A percentile compares a stretch with the other conserved stretches of the same genome.
phyloP scores from a whole-genome alignment of 1,284 basidiomycete genomes.

The Sutorius eximius region DNA sequence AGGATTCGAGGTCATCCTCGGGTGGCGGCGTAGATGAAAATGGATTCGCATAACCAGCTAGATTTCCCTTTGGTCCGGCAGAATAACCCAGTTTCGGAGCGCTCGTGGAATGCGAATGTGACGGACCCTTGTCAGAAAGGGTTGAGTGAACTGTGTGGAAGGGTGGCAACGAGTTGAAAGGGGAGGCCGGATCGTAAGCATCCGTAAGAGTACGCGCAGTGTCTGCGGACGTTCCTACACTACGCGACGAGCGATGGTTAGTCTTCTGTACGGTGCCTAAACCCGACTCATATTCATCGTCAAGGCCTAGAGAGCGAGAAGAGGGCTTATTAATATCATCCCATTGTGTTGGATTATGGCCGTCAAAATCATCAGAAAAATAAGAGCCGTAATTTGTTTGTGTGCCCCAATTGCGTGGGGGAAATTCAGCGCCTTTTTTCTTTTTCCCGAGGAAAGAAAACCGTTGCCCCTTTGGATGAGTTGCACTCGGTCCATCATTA shows the following conservation, averaged over 20 bases:
- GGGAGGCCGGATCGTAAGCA: conserved; percentile 32
- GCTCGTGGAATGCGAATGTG: conserved; percentile 44
- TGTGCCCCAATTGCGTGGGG: conserved; percentile 63
- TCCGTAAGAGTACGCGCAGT: conserved; percentile 18
- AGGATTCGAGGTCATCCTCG: conserved; percentile 19
- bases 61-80: neutral
- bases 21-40: conserved; percentile 27
- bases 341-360: conserved; percentile 8
- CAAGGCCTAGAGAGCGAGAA: conserved; percentile 21
- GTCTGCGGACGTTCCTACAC: conserved; percentile 16
- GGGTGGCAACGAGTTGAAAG: conserved; percentile 37
- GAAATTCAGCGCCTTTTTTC: conserved; percentile 52
- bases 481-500: conserved; percentile 21
- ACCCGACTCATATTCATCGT: conserved; percentile 33
- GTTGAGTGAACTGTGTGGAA: conserved; percentile 26
- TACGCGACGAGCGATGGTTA: conserved; percentile 24
- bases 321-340: conserved; percentile 12
- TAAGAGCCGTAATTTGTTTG: conserved; percentile 53
- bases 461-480: conserved; percentile 42
- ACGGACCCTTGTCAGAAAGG: conserved; percentile 27
- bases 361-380: conserved; percentile 42
- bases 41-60: conserved; percentile 24
- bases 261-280: conserved; percentile 37
- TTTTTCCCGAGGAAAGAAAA: conserved; percentile 49
- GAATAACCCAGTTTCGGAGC: conserved; percentile 16